Evolutionary conservation across 179 eudicot genomes (phyloP), one percentile per base, ranked within the genome.

Genomic region (Drosera spatulata): DNA sequence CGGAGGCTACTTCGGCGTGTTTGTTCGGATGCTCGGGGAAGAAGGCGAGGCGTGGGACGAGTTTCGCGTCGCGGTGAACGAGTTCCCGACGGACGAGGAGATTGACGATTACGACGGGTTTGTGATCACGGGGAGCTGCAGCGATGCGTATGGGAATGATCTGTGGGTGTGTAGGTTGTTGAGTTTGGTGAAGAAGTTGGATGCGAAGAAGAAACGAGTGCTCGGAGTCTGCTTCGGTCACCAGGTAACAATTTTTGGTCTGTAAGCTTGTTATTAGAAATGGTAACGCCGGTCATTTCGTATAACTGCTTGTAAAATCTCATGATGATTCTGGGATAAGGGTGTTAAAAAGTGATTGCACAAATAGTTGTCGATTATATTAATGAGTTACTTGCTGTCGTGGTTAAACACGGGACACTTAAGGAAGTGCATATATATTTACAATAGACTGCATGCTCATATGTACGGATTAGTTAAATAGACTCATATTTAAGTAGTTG

Each of bases 211-310:
- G 60, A 91, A 82, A 55, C 82, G 70, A 50, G 75, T 91, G 10
- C 87, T 91, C 39, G 98, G 98, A 41, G 79, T 91, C 66, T 91
- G 98, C 81, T 91, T 91, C 58, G 98, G 98, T 9, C 98, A 91
- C 62, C 98, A 91, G 95, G 98, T 86, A 72, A 45, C 10, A 45
- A 10, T 4, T 10, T 50, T 7, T 50, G 10, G 2, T 50, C 11
- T 2, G 5, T 14, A 50, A 6, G 2, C 53, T 4, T 50, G 10
- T 4, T 50, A 14, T 50, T 50, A 10, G 4, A 10, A 12, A 10
- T 10, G 4, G 2, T 4, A 4, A 10, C 13, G 33, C 0, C 13
- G 2, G 10, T 10, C 53, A 7, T 10, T 50, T 50, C 1, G 2
- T 50, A 2, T 50, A 5, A 3, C 52, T 6, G 52, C 5, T 45